Evolutionary conservation across 352 stramenopile genomes (phyloP).

Genomic region (Peronospora tabacina): DNA sequence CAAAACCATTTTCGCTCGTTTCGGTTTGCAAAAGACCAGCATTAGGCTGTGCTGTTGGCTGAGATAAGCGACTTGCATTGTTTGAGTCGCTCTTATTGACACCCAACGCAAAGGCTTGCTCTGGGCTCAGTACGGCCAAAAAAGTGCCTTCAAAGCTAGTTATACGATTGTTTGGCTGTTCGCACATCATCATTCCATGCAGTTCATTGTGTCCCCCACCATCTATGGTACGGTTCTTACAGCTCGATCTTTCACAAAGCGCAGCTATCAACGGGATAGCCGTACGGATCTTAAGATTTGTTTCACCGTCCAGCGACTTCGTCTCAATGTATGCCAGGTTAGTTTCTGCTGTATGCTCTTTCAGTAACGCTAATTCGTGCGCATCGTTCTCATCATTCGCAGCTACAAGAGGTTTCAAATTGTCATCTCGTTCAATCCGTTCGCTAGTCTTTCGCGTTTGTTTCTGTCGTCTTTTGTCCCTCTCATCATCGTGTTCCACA

Average conservation of each 20-base stretch:
- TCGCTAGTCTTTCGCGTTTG: not conserved
- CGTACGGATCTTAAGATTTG: constrained; percentile 77
- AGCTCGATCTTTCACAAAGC: constrained; percentile 19
- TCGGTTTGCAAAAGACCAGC: constrained; percentile 25
- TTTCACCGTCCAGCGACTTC: constrained; percentile 80
- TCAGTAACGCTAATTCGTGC: not conserved
- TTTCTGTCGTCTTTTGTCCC: constrained; percentile 6
- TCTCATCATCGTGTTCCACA: constrained; percentile 39
- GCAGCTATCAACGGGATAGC: constrained; percentile 48
- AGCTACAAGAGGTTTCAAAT: not conserved
- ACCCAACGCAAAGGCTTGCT: constrained; percentile 34
- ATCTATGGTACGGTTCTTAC: constrained; percentile 6
- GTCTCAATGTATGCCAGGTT: constrained; percentile 79
- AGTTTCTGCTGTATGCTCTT: constrained; percentile 19
- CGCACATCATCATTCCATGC: constrained; percentile 55
- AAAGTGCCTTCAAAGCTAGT: constrained; percentile 76
- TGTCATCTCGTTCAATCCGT: constrained; percentile 1
- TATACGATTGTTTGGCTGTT: constrained; percentile 80
- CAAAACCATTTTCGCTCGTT: constrained; percentile 25
- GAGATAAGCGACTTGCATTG: not conserved
- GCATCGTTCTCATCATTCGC: not conserved
- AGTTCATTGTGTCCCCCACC: constrained; percentile 36
- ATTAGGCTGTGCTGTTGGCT: constrained; percentile 4
- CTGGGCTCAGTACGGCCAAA: constrained; percentile 32
- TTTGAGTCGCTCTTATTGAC: constrained; percentile 15